Percentiles rank a stretch among this genome's conserved stretches.
Evolutionary conservation across 75 land plant species (phyloP).

Genomic region (Cunninghamia lanceolata): DNA sequence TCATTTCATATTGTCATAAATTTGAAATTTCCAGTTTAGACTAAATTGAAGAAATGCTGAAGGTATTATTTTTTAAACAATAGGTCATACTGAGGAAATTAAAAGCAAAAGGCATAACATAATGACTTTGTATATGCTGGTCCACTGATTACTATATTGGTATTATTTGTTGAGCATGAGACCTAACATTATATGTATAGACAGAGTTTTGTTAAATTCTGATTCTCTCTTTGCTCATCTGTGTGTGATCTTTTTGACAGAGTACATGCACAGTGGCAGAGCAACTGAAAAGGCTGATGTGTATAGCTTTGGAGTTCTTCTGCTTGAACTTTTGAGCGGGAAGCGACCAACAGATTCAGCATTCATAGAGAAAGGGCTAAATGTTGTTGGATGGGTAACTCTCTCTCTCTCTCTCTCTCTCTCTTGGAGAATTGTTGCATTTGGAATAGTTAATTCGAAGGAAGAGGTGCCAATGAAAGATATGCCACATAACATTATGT

Average conservation of each 20-base stretch:
- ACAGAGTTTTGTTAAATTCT: background rate
- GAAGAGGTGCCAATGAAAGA: background rate
- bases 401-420: background rate
- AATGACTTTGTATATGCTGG: background rate
- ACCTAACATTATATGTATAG: background rate
- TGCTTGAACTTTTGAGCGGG: conserved; percentile 83
- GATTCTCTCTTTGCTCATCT: background rate
- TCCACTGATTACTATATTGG: background rate
- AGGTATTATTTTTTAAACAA: background rate
- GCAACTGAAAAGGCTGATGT: conserved; percentile 95
- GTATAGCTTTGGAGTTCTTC: conserved; percentile 86
- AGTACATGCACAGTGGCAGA: conserved; percentile 88
- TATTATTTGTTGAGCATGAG: background rate
- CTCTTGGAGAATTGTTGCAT: background rate
- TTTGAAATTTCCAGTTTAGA: background rate
- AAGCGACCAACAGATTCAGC: conserved; percentile 88
- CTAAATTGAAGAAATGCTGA: background rate
- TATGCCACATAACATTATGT: background rate
- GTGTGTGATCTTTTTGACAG: conserved; percentile 23
- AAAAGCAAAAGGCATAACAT: background rate
- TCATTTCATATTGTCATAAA: background rate
- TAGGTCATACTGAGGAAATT: background rate
- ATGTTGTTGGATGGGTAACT: conserved; percentile 92
- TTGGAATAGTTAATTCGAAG: background rate
- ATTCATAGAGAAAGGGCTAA: conserved; percentile 85